phyloP scores from a whole-genome alignment of 768 basidiomycete genomes.

The Tylopilus sp. region DNA sequence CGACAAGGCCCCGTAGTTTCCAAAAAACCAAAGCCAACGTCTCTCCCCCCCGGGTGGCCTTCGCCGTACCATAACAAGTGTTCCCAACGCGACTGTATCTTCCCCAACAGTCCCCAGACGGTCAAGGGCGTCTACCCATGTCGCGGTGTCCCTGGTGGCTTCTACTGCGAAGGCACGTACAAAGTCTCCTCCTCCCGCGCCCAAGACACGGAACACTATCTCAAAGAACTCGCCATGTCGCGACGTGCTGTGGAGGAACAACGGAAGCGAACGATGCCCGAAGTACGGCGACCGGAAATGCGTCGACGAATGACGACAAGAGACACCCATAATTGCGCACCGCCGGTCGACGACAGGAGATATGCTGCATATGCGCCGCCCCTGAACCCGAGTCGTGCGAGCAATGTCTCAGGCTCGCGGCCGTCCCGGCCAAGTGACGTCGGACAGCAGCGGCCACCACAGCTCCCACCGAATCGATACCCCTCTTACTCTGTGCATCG shows the following conservation, averaged over 20 bases:
- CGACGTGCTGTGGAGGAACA: slow-evolving; percentile 27
- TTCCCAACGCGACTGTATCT: slow-evolving; percentile 30
- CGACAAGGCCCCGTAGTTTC: slow-evolving; percentile 18
- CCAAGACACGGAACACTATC: slow-evolving; percentile 31
- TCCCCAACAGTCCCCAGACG: slow-evolving; percentile 29
- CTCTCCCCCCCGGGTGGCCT: slow-evolving; percentile 33
- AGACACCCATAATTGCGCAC: slow-evolving; percentile 8
- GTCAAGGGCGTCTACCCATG: slow-evolving; percentile 32
- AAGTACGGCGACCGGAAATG: slow-evolving; percentile 23
- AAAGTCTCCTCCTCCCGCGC: slow-evolving; percentile 32
- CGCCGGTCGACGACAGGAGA: slow-evolving; percentile 6
- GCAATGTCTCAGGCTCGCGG: slow-evolving; percentile 1
- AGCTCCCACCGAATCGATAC: slow-evolving; percentile 6
- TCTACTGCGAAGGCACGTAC: slow-evolving; percentile 34
- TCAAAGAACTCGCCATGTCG: slow-evolving; percentile 25
- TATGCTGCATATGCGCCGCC: neutral
- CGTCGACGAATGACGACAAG: slow-evolving; percentile 14
- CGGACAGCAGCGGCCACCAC: slow-evolving; percentile 12
- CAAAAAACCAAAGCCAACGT: slow-evolving; percentile 27
- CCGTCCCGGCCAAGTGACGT: slow-evolving; percentile 18
- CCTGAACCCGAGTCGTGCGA: neutral
- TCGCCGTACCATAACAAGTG: slow-evolving; percentile 38
- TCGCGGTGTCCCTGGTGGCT: slow-evolving; percentile 32
- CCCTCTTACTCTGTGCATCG: slow-evolving; percentile 13
- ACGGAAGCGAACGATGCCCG: slow-evolving; percentile 27